Conservation (phyloP, 176 grass and related monocot species). For the Avena insularis region DNA sequence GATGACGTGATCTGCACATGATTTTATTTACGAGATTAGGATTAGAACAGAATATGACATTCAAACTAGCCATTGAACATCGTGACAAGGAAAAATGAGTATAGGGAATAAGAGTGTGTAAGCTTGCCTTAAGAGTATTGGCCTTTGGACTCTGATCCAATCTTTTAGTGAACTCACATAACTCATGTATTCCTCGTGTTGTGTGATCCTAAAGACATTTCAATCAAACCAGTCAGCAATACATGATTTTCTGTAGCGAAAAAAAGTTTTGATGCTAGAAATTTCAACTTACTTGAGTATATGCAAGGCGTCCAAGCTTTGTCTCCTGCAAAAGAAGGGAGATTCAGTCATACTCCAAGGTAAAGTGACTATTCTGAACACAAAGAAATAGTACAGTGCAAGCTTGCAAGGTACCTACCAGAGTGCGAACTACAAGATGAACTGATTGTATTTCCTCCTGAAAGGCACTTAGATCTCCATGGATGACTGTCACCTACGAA, state of each 20-base stretch:
- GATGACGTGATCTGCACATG: conserved; percentile 49
- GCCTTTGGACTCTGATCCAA: conserved; percentile 66
- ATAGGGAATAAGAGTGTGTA: not conserved
- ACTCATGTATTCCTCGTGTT: conserved; percentile 75
- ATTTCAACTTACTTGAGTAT: conserved; percentile 67
- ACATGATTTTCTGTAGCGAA: conserved; percentile 4
- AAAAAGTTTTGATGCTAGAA: conserved; percentile 23
- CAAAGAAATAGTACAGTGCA: not conserved
- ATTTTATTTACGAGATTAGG: not conserved
- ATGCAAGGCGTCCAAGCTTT: conserved; percentile 78
- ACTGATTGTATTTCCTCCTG: conserved; percentile 88
- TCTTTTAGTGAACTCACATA: conserved; percentile 81
- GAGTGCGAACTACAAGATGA: conserved; percentile 82
- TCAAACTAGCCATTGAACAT: not conserved
- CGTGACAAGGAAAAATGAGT: not conserved
- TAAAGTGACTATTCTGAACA: conserved; percentile 21
- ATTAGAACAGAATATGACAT: not conserved
- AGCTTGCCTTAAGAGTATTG: conserved; percentile 62
- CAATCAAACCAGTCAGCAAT: conserved; percentile 24
- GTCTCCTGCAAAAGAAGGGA: conserved; percentile 72
- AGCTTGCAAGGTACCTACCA: conserved; percentile 59
- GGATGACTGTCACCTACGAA: conserved; percentile 68
- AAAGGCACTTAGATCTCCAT: conserved; percentile 73
- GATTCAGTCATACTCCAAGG: conserved; percentile 44
- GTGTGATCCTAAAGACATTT: conserved; percentile 66